Evolutionary conservation across 768 basidiomycete species (phyloP).

Genomic region (Stropharia rugosoannulata): DNA sequence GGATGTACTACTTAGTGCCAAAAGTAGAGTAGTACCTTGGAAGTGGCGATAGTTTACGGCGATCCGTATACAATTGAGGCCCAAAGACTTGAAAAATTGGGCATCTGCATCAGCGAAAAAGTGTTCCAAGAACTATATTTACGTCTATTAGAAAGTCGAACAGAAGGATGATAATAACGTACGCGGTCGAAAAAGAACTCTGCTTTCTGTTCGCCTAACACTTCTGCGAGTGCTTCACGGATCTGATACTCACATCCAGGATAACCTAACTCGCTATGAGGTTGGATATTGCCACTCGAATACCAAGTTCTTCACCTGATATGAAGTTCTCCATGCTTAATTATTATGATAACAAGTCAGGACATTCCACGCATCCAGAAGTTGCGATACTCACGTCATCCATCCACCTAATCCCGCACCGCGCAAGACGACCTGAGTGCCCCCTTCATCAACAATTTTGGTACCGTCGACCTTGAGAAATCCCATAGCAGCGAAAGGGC

Average conservation of each 20-base stretch:
- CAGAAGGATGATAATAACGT: not conserved
- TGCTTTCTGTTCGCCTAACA: slow-evolving; percentile 64
- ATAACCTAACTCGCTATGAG: slow-evolving; percentile 44
- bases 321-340: slow-evolving; percentile 78
- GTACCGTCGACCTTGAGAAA: slow-evolving; percentile 57
- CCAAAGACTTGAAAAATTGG: slow-evolving; percentile 71
- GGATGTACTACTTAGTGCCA: not conserved
- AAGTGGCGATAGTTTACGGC: slow-evolving; percentile 76
- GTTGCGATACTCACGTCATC: slow-evolving; percentile 61
- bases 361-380: not conserved
- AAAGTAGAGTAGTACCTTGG: slow-evolving; percentile 40
- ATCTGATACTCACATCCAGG: slow-evolving; percentile 83
- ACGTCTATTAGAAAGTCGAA: not conserved
- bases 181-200: slow-evolving; percentile 76
- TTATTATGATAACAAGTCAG: not conserved
- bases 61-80: slow-evolving; percentile 76
- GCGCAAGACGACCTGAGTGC: slow-evolving; percentile 56
- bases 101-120: slow-evolving; percentile 80
- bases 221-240: slow-evolving; percentile 61
- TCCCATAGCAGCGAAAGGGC: not conserved
- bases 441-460: slow-evolving; percentile 56
- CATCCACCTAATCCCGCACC: slow-evolving; percentile 81
- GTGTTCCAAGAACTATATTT: slow-evolving; percentile 67
- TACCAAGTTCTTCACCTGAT: slow-evolving; percentile 37
- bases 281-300: not conserved